Percentiles rank a stretch among this genome's conserved stretches.
phyloP scores from a whole-genome alignment of 495 filamentous ascomycete genomes.

The Cairneyella variabilis region DNA sequence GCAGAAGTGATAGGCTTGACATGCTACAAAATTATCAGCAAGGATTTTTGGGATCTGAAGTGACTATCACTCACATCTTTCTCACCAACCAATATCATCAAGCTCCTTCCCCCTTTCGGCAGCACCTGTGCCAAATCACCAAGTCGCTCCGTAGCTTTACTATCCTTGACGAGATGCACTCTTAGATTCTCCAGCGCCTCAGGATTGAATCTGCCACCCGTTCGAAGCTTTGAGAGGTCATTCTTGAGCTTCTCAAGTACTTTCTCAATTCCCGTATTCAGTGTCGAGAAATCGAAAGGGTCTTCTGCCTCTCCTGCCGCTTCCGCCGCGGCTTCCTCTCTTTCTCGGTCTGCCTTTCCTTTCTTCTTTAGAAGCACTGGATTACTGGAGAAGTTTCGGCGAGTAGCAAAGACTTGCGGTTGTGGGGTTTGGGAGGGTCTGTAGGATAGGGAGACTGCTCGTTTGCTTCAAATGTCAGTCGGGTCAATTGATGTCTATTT shows the following conservation, averaged over 20 bases:
- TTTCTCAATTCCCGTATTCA: slow-evolving; percentile 55
- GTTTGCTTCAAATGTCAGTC: neutral
- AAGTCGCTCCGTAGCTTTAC: slow-evolving; percentile 50
- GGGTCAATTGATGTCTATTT: neutral
- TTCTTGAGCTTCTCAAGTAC: slow-evolving; percentile 54
- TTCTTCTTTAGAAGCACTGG: slow-evolving; percentile 23
- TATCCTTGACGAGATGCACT: slow-evolving; percentile 55
- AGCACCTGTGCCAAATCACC: slow-evolving; percentile 74
- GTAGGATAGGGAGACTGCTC: neutral
- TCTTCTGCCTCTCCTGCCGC: slow-evolving; percentile 32
- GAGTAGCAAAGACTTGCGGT: slow-evolving; percentile 15
- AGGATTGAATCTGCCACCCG: slow-evolving; percentile 66
- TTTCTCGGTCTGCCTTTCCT: slow-evolving; percentile 16
- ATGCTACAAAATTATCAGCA: no score
- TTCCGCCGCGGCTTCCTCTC: slow-evolving; percentile 11
- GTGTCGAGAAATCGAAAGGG: slow-evolving; percentile 63
- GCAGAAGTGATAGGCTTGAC: slow-evolving; percentile 70
- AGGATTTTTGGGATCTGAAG: no score
- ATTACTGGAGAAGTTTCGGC: slow-evolving; percentile 26
- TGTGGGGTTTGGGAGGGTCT: slow-evolving; percentile 7
- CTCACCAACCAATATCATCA: slow-evolving; percentile 63
- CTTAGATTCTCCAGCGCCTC: slow-evolving; percentile 61
- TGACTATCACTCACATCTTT: slow-evolving; percentile 47
- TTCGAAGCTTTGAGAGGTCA: slow-evolving; percentile 61
- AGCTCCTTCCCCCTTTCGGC: slow-evolving; percentile 62